phyloP scores from a whole-genome alignment of 1,139 yeast species.

The Taphrina betulina region DNA sequence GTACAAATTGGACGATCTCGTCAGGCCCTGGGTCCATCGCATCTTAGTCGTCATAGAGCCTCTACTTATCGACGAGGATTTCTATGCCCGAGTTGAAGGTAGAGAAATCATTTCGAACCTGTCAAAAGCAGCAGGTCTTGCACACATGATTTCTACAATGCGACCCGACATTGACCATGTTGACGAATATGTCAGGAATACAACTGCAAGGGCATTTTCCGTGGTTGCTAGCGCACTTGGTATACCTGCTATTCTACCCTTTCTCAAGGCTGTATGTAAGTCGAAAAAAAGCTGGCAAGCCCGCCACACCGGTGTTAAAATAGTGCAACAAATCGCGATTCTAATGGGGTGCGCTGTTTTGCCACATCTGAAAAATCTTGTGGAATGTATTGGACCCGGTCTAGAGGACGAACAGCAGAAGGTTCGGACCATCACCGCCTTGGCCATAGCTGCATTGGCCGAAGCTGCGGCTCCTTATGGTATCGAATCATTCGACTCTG shows the following conservation, averaged over 20 bases:
- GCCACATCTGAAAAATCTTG: slow-evolving; percentile 68
- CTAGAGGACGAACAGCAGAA: slow-evolving; percentile 69
- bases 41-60: slow-evolving; percentile 77
- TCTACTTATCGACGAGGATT: slow-evolving; percentile 74
- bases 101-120: slow-evolving; percentile 73
- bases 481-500: slow-evolving; percentile 74
- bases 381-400: slow-evolving; percentile 60
- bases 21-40: slow-evolving; percentile 72
- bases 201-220: slow-evolving; percentile 78
- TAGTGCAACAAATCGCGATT: slow-evolving; percentile 72
- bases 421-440: slow-evolving; percentile 69
- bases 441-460: slow-evolving; percentile 72
- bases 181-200: slow-evolving; percentile 78
- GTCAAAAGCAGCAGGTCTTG: slow-evolving; percentile 78
- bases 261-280: slow-evolving; percentile 74
- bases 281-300: slow-evolving; percentile 83
- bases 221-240: slow-evolving; percentile 83
- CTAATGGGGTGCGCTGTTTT: slow-evolving; percentile 71
- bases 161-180: slow-evolving; percentile 79
- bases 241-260: slow-evolving; percentile 67
- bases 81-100: slow-evolving; percentile 70
- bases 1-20: slow-evolving; percentile 60
- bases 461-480: slow-evolving; percentile 90
- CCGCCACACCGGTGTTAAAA: slow-evolving; percentile 80
- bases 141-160: slow-evolving; percentile 70